phyloP scores from a whole-genome alignment of 768 basidiomycete species.

The Lentinula sp. region DNA sequence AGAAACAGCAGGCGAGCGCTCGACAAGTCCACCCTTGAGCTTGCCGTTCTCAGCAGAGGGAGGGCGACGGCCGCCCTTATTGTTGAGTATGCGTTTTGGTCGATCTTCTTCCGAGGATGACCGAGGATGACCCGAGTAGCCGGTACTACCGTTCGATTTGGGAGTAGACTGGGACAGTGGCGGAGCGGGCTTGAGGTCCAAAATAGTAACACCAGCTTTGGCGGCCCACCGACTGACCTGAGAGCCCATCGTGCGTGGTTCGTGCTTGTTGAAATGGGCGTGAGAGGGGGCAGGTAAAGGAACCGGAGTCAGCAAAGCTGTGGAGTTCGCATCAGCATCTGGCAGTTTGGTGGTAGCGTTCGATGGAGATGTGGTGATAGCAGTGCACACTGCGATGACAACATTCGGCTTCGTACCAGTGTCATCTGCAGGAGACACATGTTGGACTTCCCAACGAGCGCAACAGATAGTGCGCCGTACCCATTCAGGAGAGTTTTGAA shows the following conservation, averaged over 20 bases:
- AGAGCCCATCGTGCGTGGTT: constrained; percentile 57
- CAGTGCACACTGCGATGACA: constrained; percentile 51
- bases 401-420: constrained; percentile 30
- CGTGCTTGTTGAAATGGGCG: constrained; percentile 48
- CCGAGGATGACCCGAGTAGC: background rate
- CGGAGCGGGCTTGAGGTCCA: constrained; percentile 47
- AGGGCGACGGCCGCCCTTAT: background rate
- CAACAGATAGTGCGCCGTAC: constrained; percentile 80
- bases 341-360: constrained; percentile 21
- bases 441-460: constrained; percentile 67
- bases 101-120: constrained; percentile 19
- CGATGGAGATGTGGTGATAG: constrained; percentile 25
- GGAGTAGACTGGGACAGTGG: constrained; percentile 11
- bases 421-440: constrained; percentile 23
- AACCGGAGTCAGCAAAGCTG: constrained; percentile 41
- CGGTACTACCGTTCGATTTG: background rate
- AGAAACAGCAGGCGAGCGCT: constrained; percentile 71
- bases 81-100: constrained; percentile 12
- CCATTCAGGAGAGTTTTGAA: constrained; percentile 67
- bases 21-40: constrained; percentile 47
- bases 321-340: constrained; percentile 17
- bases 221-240: constrained; percentile 66
- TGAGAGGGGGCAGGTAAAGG: constrained; percentile 57
- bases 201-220: constrained; percentile 49
- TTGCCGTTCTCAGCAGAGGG: constrained; percentile 16